Evolutionary conservation across 2,329 filamentous ascomycete species (phyloP), one percentile per base, ranked within the genome.

Genomic region (Diaporthe velutina): DNA sequence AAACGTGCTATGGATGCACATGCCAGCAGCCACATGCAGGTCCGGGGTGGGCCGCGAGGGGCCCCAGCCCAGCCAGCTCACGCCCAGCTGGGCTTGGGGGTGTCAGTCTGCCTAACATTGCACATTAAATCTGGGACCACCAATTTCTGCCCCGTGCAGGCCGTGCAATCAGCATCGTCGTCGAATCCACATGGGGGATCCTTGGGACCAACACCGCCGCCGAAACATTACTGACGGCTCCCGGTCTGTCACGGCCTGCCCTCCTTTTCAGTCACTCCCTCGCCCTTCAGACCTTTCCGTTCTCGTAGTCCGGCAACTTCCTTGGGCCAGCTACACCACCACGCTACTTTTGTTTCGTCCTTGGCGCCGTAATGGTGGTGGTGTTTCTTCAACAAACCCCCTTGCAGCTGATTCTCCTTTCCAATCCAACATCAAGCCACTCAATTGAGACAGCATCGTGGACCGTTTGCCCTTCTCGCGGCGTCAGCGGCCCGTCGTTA

Each of bases 141-240:
- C 64, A 68, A 68, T 68, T 38, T 68, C 64, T 68, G 48, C 48
- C 61, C 40, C 25, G 38, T 45, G 40, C 25, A 45, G n/a, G 25
- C 40, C 22, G 64, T 52, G 64, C 64, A 54, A 68, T 68, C 45
- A 68, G 64, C 45, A 40, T 54, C 64, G 64, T 68, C 48, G 64
- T 54, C 48, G 48, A 54, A 25, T 54, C 64, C 64, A 68, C 64
- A 68, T 68, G 64, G 64, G 64, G 33, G n/a, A 68, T 68, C 64
- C 64, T 54, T 54, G 64, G 64, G 64, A 28, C 64, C 64, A 54
- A 12, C 64, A 40, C 30, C 64, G 33, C 64, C 64, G 64, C 33
- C 64, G 64, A 68, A 68, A 68, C 64, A 54, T 54, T 38, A 35
- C 48, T 40, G 30, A 68, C 48, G 22, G 28, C 40, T 50, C 40